Percentiles rank a stretch among this genome's conserved stretches.
phyloP scores from a whole-genome alignment of 345 rosid species.

The Microthlaspi erraticum region DNA sequence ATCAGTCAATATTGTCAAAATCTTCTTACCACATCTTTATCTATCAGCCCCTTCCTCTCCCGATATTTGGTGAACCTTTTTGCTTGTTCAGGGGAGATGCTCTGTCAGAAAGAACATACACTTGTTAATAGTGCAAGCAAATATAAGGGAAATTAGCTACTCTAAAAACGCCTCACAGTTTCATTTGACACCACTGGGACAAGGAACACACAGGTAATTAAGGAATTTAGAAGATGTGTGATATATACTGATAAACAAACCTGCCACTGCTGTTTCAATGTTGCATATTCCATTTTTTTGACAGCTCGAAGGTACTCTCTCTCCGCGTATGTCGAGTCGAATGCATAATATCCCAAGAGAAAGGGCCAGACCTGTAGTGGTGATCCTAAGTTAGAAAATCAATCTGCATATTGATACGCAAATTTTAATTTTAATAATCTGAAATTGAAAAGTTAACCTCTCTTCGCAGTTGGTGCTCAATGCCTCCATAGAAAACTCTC shows the following conservation, averaged over 20 bases:
- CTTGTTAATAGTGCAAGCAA: constrained; percentile 26
- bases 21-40: constrained; percentile 91
- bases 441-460: constrained; percentile 60
- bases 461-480: constrained; percentile 71
- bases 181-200: not conserved
- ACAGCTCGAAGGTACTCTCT: constrained; percentile 67
- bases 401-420: constrained; percentile 12
- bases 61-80: constrained; percentile 91
- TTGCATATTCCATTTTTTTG: constrained; percentile 75
- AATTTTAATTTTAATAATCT: constrained; percentile 3
- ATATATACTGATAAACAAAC: constrained; percentile 44
- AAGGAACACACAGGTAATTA: constrained; percentile 21
- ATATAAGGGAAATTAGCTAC: constrained; percentile 23
- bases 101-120: constrained; percentile 54
- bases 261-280: constrained; percentile 95
- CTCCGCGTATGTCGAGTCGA: constrained; percentile 88
- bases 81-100: constrained; percentile 90
- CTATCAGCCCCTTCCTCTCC: constrained; percentile 90
- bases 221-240: constrained; percentile 1
- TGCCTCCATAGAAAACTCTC: constrained; percentile 94
- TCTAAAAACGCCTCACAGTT: not conserved
- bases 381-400: constrained; percentile 18
- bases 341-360: constrained; percentile 80
- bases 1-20: constrained; percentile 7
- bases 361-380: constrained; percentile 79